These are phyloP conservation scores for Geum urbanum DNA, from an alignment of 306 rosid genomes.

Conservation along the genomic window DNA sequence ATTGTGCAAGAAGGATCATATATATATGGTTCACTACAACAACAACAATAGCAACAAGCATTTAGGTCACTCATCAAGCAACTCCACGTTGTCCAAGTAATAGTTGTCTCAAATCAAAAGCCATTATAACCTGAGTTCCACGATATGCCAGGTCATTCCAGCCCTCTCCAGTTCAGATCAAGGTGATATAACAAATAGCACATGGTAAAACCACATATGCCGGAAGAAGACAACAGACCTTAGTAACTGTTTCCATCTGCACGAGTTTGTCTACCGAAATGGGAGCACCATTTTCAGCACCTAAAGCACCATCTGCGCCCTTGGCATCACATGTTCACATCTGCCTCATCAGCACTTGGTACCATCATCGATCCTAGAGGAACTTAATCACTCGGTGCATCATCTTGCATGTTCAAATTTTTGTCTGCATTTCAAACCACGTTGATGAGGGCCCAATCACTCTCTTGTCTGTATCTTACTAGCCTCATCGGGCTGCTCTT, in stretches of 20 bases:
- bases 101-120: too few relatives aligned
- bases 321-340: slow-evolving; percentile 84
- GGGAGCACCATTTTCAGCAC: slow-evolving; percentile 50
- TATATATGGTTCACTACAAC: too few relatives aligned
- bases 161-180: too few relatives aligned
- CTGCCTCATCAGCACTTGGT: slow-evolving; percentile 46
- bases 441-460: slow-evolving; percentile 49
- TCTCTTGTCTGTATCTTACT: slow-evolving; percentile 48
- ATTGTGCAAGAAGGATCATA: neutral
- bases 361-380: neutral
- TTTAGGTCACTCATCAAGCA: neutral
- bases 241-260: slow-evolving; percentile 71
- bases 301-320: slow-evolving; percentile 44
- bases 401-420: slow-evolving; percentile 77
- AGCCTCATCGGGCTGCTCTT: slow-evolving; percentile 47
- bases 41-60: neutral
- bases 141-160: too few relatives aligned
- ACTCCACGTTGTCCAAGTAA: neutral
- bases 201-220: too few relatives aligned
- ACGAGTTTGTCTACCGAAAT: slow-evolving; percentile 69
- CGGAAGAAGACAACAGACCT: slow-evolving; percentile 38
- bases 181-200: too few relatives aligned
- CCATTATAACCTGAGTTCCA: too few relatives aligned
- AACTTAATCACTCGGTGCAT: too few relatives aligned
- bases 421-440: slow-evolving; percentile 41